phyloP scores from a whole-genome alignment of 768 basidiomycete species.

The Cystobasidium tubakii region DNA sequence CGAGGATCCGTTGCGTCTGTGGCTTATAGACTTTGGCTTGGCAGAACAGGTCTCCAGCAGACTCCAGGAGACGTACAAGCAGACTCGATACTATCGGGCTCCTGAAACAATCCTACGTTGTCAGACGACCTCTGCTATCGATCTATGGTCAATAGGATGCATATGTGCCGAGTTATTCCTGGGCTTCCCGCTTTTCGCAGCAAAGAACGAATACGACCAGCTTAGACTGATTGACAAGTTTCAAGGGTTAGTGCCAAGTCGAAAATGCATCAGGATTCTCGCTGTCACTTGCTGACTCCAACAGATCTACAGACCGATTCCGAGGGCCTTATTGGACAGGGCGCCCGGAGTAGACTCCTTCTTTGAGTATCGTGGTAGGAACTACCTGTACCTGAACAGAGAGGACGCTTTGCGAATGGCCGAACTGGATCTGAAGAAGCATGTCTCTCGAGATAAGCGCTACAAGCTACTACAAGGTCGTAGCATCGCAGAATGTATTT shows the following conservation, averaged over 20 bases:
- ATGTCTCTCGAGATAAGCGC: too few relatives aligned
- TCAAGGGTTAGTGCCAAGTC: neutral
- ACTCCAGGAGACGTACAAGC: neutral
- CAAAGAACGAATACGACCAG: neutral
- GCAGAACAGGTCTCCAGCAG: neutral
- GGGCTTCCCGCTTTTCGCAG: neutral
- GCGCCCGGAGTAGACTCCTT: too few relatives aligned
- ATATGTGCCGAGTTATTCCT: neutral
- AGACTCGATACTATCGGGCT: neutral
- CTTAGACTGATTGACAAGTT: neutral
- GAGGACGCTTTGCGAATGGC: too few relatives aligned
- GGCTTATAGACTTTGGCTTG: neutral
- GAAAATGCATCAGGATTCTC: too few relatives aligned
- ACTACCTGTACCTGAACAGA: too few relatives aligned
- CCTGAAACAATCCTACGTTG: neutral
- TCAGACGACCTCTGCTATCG: neutral
- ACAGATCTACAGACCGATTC: too few relatives aligned
- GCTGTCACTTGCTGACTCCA: too few relatives aligned
- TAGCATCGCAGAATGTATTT: too few relatives aligned
- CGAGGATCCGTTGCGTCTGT: neutral
- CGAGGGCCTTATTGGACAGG: too few relatives aligned
- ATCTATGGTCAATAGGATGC: constrained; percentile 6
- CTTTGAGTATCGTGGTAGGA: too few relatives aligned
- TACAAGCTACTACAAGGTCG: too few relatives aligned
- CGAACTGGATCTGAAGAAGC: too few relatives aligned